Conservation (phyloP, 768 basidiomycete genomes). For the Russula dissimulans region DNA sequence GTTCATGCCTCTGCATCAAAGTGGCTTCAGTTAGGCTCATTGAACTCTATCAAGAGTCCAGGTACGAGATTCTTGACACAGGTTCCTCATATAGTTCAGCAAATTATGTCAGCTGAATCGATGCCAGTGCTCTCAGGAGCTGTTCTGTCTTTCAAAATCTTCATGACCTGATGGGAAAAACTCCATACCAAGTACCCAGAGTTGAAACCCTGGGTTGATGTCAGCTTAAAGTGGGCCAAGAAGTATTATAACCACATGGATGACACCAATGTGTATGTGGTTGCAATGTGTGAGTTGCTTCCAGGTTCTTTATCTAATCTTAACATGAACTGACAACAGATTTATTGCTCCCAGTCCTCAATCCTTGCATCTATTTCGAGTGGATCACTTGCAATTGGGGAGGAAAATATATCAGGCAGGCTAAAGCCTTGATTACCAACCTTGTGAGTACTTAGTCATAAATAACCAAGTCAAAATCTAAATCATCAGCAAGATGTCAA, state of each 20-base stretch:
- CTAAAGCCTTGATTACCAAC: too few relatives aligned
- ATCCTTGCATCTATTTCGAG: too few relatives aligned
- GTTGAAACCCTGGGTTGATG: neutral
- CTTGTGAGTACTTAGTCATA: neutral
- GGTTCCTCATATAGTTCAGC: neutral
- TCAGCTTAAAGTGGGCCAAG: neutral
- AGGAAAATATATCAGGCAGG: too few relatives aligned
- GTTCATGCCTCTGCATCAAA: too few relatives aligned
- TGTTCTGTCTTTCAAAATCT: neutral
- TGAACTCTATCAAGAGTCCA: too few relatives aligned
- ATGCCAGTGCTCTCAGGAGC: neutral
- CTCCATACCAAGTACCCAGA: neutral
- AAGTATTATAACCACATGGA: neutral
- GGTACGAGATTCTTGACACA: too few relatives aligned
- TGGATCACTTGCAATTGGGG: too few relatives aligned
- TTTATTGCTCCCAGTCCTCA: too few relatives aligned
- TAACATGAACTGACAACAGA: neutral
- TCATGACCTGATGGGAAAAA: neutral
- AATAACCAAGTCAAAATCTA: too few relatives aligned
- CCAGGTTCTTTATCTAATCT: too few relatives aligned
- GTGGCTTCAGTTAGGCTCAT: too few relatives aligned
- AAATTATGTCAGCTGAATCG: neutral
- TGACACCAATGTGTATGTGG: neutral
- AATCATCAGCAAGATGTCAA: too few relatives aligned
- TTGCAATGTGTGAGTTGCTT: neutral